A percentile compares a stretch with the other conserved stretches of the same genome.
phyloP scores from a whole-genome alignment of 805 yeast genomes.

The Scheffersomyces coipomensis region DNA sequence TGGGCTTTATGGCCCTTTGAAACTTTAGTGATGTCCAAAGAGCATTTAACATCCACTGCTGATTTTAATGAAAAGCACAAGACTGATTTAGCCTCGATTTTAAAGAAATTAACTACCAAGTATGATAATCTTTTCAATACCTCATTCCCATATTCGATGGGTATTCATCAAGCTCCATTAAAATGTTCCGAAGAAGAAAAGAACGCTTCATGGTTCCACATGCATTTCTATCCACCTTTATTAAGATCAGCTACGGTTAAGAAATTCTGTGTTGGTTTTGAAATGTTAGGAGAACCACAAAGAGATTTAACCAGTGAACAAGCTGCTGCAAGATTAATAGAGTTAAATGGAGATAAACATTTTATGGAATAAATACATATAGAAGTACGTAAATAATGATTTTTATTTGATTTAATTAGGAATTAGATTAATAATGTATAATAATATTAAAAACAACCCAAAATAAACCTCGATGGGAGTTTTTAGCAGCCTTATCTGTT shows the following conservation, averaged over 20 bases:
- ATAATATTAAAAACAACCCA: too few species aligned
- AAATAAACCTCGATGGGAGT: too few species aligned
- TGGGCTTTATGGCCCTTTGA: constrained; percentile 88
- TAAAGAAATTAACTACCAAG: constrained; percentile 54
- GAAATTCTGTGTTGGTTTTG: constrained; percentile 75
- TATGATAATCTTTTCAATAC: constrained; percentile 72
- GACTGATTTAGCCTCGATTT: constrained; percentile 53
- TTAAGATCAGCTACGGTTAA: constrained; percentile 72
- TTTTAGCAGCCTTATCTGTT: too few species aligned
- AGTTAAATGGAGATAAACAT: constrained; percentile 38
- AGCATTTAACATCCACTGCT: constrained; percentile 48
- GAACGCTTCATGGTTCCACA: constrained; percentile 53
- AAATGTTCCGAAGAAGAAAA: constrained; percentile 41
- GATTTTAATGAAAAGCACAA: constrained; percentile 48
- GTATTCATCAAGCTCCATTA: constrained; percentile 73
- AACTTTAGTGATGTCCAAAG: constrained; percentile 59
- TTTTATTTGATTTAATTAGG: too few species aligned
- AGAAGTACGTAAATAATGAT: too few species aligned
- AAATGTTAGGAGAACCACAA: constrained; percentile 67
- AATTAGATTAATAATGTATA: too few species aligned
- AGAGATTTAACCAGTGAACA: constrained; percentile 65
- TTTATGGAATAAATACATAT: constrained; percentile 17
- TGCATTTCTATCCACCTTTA: constrained; percentile 79
- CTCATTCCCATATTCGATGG: constrained; percentile 80
- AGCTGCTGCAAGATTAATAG: constrained; percentile 57